Base-by-base conservation (phyloP, 2,329 filamentous ascomycete species). In the Aspergillus sp. region DNA sequence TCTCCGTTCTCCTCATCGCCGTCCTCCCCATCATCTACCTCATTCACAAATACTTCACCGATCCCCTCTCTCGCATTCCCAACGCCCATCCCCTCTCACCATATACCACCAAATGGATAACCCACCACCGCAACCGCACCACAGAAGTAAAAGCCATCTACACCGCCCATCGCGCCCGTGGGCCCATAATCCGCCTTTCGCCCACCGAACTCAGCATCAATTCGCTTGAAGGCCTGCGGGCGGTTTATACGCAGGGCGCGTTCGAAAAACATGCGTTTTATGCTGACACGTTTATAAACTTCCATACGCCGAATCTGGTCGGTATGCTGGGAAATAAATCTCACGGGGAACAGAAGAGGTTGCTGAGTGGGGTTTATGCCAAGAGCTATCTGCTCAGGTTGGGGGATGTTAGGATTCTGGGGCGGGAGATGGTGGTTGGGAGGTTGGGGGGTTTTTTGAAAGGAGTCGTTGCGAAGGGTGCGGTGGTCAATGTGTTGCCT, bases 331-430 rank as follows among this genome's bases (percentile, higher is more conserved):
- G 78, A 15, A 83, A 84, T 21, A 83, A 81, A 36, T 77, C 82
- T 1, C 90, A 93, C 71, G 86, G 88, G 0, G 75, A 80, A 7
- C 80, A 89, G 47, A 92, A 92, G 71, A 84, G 89, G 17, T 88
- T 91, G 84, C 77, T 93, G 23, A 88, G 87, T 58, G 85, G 90
- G 65, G 82, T 89, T 55, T 93, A 92, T 76, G 90, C 89, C 55
- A 93, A 92, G 71, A 90, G 88, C 0, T 85, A 80, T 52, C 78
- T 93, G 38, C 83, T 85, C 60, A 77, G 79, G 5, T 90, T 87
- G 4, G 69, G 76, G 0, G 79, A 86, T 1, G 73, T 89, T 10
- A 75, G 76, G 0, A 76, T 84, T 90, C 64, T 80, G 84, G 3
- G 73, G 79, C 82, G 83, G 60, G 72, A 78, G 0, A 79, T 87